Base-by-base conservation (phyloP, 2,329 filamentous ascomycete species). In the Beauveria sp. region DNA sequence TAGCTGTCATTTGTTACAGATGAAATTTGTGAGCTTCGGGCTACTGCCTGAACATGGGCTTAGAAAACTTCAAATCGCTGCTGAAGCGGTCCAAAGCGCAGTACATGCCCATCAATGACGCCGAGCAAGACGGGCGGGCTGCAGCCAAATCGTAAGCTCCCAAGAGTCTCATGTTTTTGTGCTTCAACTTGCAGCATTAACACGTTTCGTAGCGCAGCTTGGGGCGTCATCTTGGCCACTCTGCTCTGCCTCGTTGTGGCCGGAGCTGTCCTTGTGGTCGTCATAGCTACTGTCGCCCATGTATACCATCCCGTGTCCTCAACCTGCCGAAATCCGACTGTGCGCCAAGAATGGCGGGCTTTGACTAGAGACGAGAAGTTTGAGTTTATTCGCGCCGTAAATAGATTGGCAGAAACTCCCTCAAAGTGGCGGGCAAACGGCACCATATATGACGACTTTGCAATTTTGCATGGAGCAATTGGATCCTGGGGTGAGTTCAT, bases 361-460 rank as follows among this genome's bases (percentile, higher is more conserved):
- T 34, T 61, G 26, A 57, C 26, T 9, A 26, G 22, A 8, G 10
- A 22, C 10, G 61, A 62, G 20, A 40, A 59, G 16, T 26, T n/a
- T 8, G 61, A 59, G 12, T 62, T 62, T 24, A 48, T 55, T 30
- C 41, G n/a, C 0, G 55, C 61, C 16, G 46, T 62, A 1, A 53
- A 41, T 26, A 10, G 1, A 5, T 7, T 53, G 12, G 51, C 34
- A 41, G 6, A 53, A 12, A 22, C 26, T n/a, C 51, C 34, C 1
- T 53, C 51, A 2, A 48, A 53, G 16, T 43, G 48, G 55, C 55
- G 52, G n/a, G 41, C 24, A 3, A 59, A 54, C 41, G 44, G 37
- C n/a, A 59, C 61, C 10, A 30, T 59, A 1, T 59, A 62, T 37
- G 55, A 62, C 16, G 61, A 59, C 16, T 46, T 62, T 43, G 61